These are phyloP conservation scores for Cyberlindnera americana DNA, from an alignment of 805 yeast genomes.

Conservation along the genomic window DNA sequence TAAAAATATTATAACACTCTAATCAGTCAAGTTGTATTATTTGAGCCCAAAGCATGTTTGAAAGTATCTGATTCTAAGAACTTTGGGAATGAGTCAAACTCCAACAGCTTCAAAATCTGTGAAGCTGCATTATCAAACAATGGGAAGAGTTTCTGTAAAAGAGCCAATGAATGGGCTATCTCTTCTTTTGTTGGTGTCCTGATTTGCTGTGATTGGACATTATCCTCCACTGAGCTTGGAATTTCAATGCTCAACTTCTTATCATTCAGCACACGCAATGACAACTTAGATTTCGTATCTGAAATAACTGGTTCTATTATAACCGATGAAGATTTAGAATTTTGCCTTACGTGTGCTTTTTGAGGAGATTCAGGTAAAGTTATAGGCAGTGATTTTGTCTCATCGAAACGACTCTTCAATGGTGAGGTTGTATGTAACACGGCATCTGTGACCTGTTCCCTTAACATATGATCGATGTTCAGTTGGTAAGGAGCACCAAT, in stretches of 20 bases:
- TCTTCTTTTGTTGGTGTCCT: constrained; percentile 33
- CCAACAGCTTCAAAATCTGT: constrained; percentile 58
- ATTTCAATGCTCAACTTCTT: constrained; percentile 24
- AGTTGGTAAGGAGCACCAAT: constrained; percentile 65
- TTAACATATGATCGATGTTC: constrained; percentile 57
- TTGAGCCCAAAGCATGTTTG: constrained; percentile 27
- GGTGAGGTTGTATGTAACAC: constrained; percentile 40
- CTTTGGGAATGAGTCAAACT: constrained; percentile 69
- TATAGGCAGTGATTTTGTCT: constrained; percentile 1
- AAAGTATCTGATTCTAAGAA: constrained; percentile 46
- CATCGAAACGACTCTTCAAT: constrained; percentile 16
- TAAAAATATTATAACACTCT: no score
- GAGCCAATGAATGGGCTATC: constrained; percentile 32
- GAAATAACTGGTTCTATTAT: background rate
- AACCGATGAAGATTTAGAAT: background rate
- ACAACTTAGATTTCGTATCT: background rate
- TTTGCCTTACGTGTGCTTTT: constrained; percentile 1
- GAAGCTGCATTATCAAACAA: constrained; percentile 46
- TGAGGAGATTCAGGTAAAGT: constrained; percentile 3
- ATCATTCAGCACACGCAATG: constrained; percentile 12
- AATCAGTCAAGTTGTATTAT: no score
- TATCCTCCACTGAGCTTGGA: constrained; percentile 1
- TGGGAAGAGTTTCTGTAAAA: constrained; percentile 37
- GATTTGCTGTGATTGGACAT: constrained; percentile 4
- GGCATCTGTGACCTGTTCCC: constrained; percentile 40